These are phyloP conservation scores for Coriolopsis trogii DNA, from an alignment of 1,284 basidiomycete genomes.

Conservation along the genomic window DNA sequence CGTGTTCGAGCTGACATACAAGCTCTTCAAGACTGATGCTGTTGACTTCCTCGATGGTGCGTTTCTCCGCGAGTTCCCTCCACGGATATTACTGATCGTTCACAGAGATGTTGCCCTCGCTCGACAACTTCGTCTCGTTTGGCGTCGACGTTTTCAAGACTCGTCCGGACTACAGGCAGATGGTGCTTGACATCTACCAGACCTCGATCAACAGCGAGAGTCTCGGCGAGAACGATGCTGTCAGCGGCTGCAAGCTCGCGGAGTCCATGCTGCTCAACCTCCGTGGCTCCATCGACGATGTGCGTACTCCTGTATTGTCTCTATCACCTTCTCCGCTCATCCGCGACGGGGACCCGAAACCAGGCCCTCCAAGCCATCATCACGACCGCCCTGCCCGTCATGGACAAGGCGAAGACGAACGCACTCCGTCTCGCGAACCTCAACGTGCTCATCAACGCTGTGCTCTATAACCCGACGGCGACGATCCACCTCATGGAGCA, in stretches of 20 bases:
- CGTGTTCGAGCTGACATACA: constrained; percentile 83
- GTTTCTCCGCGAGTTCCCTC: too few relatives aligned
- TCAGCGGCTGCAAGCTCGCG: constrained; percentile 85
- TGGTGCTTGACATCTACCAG: constrained; percentile 85
- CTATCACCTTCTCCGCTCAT: background rate
- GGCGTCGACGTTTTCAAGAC: constrained; percentile 78
- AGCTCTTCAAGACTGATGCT: constrained; percentile 83
- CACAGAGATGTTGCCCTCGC: constrained; percentile 84
- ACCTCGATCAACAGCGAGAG: constrained; percentile 73
- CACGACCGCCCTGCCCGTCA: constrained; percentile 56
- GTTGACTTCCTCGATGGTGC: constrained; percentile 85
- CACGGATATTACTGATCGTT: background rate
- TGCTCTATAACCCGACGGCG: constrained; percentile 85
- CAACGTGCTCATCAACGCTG: constrained; percentile 80
- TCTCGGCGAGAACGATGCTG: constrained; percentile 82
- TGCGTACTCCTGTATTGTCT: constrained; percentile 35
- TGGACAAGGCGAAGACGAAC: constrained; percentile 63
- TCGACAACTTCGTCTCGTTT: constrained; percentile 91
- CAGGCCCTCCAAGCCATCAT: constrained; percentile 61
- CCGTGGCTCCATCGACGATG: constrained; percentile 77
- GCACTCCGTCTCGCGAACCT: constrained; percentile 78
- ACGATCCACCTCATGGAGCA: constrained; percentile 77
- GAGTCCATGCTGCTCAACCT: constrained; percentile 85
- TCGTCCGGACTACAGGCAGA: constrained; percentile 77
- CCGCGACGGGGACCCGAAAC: background rate